phyloP scores from a whole-genome alignment of 352 stramenopile genomes.

The Peronospora tabacina region DNA sequence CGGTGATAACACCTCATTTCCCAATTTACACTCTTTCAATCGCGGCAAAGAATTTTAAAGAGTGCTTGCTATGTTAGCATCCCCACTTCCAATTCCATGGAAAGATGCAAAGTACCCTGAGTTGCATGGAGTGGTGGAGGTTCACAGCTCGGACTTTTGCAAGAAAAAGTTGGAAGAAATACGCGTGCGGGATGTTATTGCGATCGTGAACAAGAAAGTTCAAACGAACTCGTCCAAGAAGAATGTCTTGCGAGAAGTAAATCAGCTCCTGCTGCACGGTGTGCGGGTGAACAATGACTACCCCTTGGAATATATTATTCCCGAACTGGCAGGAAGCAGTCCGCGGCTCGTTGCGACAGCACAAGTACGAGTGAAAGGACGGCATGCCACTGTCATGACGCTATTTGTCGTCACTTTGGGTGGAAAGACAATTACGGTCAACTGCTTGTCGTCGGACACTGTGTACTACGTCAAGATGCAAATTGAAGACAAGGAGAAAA shows the following conservation, averaged over 20 bases:
- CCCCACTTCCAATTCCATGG: conserved; percentile 1
- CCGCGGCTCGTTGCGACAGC: conserved; percentile 11
- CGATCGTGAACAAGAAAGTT: conserved; percentile 6
- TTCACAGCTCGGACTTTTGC: conserved; percentile 3
- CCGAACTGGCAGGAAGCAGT: not conserved
- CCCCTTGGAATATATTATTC: not conserved
- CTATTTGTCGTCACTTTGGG: conserved; percentile 4
- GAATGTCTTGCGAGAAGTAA: not conserved
- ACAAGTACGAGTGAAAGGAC: too few species aligned
- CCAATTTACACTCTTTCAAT: not conserved
- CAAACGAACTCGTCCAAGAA: not conserved
- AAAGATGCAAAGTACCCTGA: not conserved
- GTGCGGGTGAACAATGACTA: not conserved
- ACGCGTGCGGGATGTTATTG: not conserved
- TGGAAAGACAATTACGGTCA: not conserved
- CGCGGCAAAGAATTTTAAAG: not conserved
- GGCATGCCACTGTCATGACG: not conserved
- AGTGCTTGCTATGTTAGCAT: not conserved
- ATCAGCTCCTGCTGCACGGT: conserved; percentile 2
- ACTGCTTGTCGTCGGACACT: conserved; percentile 1
- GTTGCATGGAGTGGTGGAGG: conserved; percentile 6
- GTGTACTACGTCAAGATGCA: conserved; percentile 3
- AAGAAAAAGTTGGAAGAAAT: not conserved
- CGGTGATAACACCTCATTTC: not conserved
- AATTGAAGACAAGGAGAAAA: conserved; percentile 7